A percentile compares a stretch with the other conserved stretches of the same genome.
These are phyloP conservation scores for Ceratocystis destructans DNA, from an alignment of 2,329 filamentous ascomycete species.

Conservation along the genomic window DNA sequence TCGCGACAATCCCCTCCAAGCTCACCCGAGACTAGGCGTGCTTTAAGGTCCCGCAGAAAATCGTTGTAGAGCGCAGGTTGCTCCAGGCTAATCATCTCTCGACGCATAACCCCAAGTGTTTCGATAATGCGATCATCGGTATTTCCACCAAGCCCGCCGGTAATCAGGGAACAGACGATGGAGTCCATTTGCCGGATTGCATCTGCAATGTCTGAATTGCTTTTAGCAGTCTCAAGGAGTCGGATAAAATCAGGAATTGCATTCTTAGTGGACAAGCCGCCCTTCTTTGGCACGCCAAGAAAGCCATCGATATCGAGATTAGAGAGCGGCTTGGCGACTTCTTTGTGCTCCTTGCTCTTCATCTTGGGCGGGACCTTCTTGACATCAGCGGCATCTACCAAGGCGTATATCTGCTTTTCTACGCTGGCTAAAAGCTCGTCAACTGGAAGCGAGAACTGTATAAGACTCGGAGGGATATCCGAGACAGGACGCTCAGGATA, in stretches of 20 bases:
- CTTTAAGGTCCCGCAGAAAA: conserved; percentile 58
- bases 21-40: conserved; percentile 51
- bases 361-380: conserved; percentile 81
- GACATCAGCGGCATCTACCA: conserved; percentile 60
- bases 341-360: conserved; percentile 56
- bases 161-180: conserved; percentile 57
- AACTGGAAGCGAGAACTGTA: conserved; percentile 61
- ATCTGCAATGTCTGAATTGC: conserved; percentile 48
- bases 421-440: conserved; percentile 48
- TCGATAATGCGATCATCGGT: conserved; percentile 65
- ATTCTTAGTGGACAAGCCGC: conserved; percentile 46
- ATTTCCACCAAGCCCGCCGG: conserved; percentile 58
- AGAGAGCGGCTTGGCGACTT: conserved; percentile 69
- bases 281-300: conserved; percentile 31
- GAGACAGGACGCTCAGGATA: conserved; percentile 53
- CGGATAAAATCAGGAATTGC: conserved; percentile 86
- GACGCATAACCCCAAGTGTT: conserved; percentile 61
- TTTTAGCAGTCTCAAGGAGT: conserved; percentile 47
- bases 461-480: conserved; percentile 48
- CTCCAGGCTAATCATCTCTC: conserved; percentile 62
- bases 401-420: conserved; percentile 42
- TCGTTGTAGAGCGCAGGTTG: conserved; percentile 64
- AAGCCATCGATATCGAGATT: conserved; percentile 77
- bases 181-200: conserved; percentile 60
- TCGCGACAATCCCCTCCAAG: conserved; percentile 65